Evolutionary conservation across 2,329 filamentous ascomycete species (phyloP), one percentile per base, ranked within the genome.

Genomic region (Talaromyces piceae): DNA sequence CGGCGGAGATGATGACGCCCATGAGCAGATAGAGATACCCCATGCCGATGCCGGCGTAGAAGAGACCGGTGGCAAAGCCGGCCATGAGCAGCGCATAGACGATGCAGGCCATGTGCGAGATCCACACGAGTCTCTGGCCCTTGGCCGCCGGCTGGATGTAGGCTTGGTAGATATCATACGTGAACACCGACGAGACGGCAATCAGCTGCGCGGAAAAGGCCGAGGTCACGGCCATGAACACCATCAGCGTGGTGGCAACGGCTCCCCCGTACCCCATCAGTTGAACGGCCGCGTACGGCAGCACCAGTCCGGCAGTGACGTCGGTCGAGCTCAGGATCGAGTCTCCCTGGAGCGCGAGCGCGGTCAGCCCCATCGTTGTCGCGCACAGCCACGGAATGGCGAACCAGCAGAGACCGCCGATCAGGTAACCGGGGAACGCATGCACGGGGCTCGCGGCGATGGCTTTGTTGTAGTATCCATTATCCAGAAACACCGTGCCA

Each of bases 211-310:
- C 85, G 1, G 86, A 91, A 56, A 86, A 87, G 0, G 89, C 87
- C 1, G 83, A 88, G 0, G 90, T 95, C 20, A 95, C 89, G 20
- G 91, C 90, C 83, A 95, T 88, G 74, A 95, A 94, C 49, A 94
- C 79, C 57, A 95, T 82, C 9, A 95, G 72, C 1, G 94, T 77
- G 0, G 87, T 89, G 0, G 82, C 87, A 1, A 83, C 81, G 1
- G 89, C 90, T 45, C 90, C 90, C 3, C 88, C 87, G 59, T 84
- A 84, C 1, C 90, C 91, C 5, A 95, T 78, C 7, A 96, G 70
- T 0, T 87, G 88, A 4, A 94, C 87, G 0, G 91, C 87, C 1
- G 88, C 89, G 52, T 91, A 89, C 0, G 90, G 91, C 1, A 95
- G 77, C 1, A 91, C 90, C 9, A 95, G 75, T 2, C 91, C 91